A percentile compares a stretch with the other conserved stretches of the same genome.
phyloP scores from a whole-genome alignment of 805 yeast species.

The Metschnikowia hibisci region DNA sequence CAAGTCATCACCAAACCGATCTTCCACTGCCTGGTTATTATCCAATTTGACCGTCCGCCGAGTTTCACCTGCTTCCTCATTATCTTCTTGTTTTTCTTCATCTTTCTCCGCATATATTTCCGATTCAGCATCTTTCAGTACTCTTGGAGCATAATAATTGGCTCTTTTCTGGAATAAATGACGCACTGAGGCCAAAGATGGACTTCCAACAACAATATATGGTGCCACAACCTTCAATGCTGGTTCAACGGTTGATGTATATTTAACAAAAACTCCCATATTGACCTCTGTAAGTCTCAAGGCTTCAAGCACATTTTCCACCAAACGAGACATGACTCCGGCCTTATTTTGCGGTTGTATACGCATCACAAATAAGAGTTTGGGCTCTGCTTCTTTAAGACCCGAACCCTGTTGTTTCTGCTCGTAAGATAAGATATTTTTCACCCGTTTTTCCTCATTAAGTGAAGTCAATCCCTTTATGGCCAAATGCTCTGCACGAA shows the following conservation, averaged over 20 bases:
- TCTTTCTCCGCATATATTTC: slow-evolving; percentile 17
- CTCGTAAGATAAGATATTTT: slow-evolving; percentile 56
- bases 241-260: slow-evolving; percentile 56
- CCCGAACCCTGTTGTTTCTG: slow-evolving; percentile 8
- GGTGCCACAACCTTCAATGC: slow-evolving; percentile 67
- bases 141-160: slow-evolving; percentile 30
- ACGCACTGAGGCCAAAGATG: slow-evolving; percentile 70
- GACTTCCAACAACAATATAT: slow-evolving; percentile 68
- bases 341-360: slow-evolving; percentile 57
- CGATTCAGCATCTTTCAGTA: background rate
- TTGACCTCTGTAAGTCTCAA: slow-evolving; percentile 58
- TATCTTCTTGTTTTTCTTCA: slow-evolving; percentile 15
- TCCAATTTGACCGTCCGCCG: slow-evolving; percentile 45
- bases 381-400: slow-evolving; percentile 22
- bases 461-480: slow-evolving; percentile 60
- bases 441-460: slow-evolving; percentile 65
- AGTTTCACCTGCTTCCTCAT: slow-evolving; percentile 32
- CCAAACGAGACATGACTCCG: slow-evolving; percentile 62
- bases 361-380: slow-evolving; percentile 63
- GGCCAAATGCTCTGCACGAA: slow-evolving; percentile 72
- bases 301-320: slow-evolving; percentile 53
- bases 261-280: slow-evolving; percentile 69
- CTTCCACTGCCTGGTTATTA: slow-evolving; percentile 74
- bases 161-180: slow-evolving; percentile 76
- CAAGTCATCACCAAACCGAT: slow-evolving; percentile 50